phyloP scores from a whole-genome alignment of 495 filamentous ascomycete species.

The Hypoxylon lienhwacheense region DNA sequence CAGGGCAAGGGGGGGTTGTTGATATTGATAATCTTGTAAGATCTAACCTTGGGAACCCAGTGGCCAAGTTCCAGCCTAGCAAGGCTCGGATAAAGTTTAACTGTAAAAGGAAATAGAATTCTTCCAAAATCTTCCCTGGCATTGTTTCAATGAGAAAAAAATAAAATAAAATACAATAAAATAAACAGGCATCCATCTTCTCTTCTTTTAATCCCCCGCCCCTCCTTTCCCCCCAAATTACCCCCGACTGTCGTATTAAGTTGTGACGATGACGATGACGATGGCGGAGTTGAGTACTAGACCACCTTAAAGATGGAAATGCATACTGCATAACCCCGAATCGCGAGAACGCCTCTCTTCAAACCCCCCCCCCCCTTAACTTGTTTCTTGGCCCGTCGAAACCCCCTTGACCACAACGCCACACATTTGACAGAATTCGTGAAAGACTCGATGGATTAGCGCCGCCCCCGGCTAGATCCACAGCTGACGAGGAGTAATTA shows the following conservation, averaged over 20 bases:
- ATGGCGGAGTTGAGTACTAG: slow-evolving; percentile 21
- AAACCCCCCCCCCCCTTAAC: too few relatives aligned
- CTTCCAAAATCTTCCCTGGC: slow-evolving; percentile 32
- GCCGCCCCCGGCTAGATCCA: slow-evolving; percentile 21
- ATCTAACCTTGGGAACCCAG: slow-evolving; percentile 34
- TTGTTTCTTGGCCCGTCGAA: slow-evolving; percentile 25
- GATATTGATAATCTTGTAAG: slow-evolving; percentile 34
- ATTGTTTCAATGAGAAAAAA: slow-evolving; percentile 22
- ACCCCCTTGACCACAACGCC: slow-evolving; percentile 21
- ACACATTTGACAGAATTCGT: slow-evolving; percentile 22
- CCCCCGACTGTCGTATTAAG: slow-evolving; percentile 25
- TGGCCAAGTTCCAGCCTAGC: slow-evolving; percentile 18
- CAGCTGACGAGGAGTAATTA: slow-evolving; percentile 32
- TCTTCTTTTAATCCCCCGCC: background rate
- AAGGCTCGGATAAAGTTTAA: slow-evolving; percentile 29
- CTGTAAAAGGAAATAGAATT: slow-evolving; percentile 33
- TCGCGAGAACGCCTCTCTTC: too few relatives aligned
- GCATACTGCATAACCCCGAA: slow-evolving; percentile 11
- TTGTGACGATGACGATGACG: slow-evolving; percentile 35
- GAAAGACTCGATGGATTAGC: slow-evolving; percentile 28
- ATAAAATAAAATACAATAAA: too few relatives aligned
- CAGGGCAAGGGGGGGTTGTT: slow-evolving; percentile 28
- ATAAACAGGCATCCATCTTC: too few relatives aligned
- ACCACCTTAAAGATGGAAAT: slow-evolving; percentile 20
- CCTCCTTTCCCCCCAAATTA: slow-evolving; percentile 1